Evolutionary conservation across 306 rosid species (phyloP).

Genomic region (Begonia fuchsioides): DNA sequence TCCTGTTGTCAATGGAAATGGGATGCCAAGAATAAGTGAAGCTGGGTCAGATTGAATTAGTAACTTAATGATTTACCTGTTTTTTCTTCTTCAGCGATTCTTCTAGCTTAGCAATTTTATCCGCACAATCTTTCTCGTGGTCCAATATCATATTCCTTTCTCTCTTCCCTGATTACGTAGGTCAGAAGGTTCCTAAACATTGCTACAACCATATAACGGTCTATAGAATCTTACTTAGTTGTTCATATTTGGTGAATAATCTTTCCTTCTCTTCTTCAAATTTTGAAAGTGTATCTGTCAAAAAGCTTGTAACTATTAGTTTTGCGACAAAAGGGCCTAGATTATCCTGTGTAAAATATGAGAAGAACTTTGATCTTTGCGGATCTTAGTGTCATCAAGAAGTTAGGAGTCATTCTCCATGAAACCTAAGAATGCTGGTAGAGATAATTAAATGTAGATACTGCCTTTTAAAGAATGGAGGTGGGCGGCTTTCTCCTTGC

Average conservation of each 20-base stretch:
- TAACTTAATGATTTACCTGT: conserved; percentile 27
- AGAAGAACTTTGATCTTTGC: too few species aligned
- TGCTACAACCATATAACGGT: background rate
- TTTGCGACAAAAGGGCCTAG: background rate
- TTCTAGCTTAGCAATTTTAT: conserved; percentile 59
- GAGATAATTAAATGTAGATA: too few species aligned
- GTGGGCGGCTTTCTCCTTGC: conserved; percentile 57
- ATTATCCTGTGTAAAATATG: too few species aligned
- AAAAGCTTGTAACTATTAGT: background rate
- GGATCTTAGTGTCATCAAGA: too few species aligned
- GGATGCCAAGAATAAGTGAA: conserved; percentile 1
- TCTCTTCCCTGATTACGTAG: conserved; percentile 48
- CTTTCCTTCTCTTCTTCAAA: conserved; percentile 91
- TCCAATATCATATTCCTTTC: conserved; percentile 56
- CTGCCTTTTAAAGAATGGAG: conserved; percentile 69
- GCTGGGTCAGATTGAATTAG: conserved; percentile 1
- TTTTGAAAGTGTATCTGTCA: conserved; percentile 58
- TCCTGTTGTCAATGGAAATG: conserved; percentile 38
- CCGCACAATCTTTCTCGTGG: conserved; percentile 59
- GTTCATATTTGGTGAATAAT: conserved; percentile 65
- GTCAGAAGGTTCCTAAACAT: background rate
- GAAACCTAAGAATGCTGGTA: too few species aligned
- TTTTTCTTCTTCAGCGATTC: conserved; percentile 79
- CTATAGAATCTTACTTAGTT: conserved; percentile 47
- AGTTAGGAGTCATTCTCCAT: too few species aligned